Conservation (phyloP, 768 basidiomycete species). For the Albatrellus ellisii region DNA sequence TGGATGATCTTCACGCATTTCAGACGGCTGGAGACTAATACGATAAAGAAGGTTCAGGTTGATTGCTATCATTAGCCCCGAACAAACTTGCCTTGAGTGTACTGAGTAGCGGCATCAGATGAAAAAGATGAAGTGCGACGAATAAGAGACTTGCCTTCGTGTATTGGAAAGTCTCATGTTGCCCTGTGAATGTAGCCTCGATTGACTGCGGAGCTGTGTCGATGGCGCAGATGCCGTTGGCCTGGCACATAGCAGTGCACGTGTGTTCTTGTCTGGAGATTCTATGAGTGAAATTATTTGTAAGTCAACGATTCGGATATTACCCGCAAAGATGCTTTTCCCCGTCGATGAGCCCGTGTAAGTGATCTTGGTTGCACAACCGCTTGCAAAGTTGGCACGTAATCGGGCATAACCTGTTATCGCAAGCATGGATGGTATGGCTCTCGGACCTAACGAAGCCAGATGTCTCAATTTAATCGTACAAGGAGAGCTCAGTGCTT, state of each 20-base stretch:
- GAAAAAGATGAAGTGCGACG: not conserved
- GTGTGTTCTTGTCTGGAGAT: constrained; percentile 34
- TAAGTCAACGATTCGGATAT: constrained; percentile 3
- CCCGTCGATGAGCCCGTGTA: constrained; percentile 32
- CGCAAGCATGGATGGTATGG: constrained; percentile 37
- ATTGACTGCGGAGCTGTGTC: constrained; percentile 45
- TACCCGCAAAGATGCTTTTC: constrained; percentile 48
- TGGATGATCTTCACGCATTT: constrained; percentile 37
- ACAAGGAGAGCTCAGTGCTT: not conserved
- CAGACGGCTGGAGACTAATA: constrained; percentile 34
- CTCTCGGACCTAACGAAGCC: constrained; percentile 24
- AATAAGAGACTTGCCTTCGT: constrained; percentile 33
- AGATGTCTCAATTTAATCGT: not conserved
- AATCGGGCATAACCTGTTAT: constrained; percentile 38
- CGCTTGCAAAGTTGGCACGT: constrained; percentile 42
- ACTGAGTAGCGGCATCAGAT: constrained; percentile 22
- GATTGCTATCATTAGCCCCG: no score
- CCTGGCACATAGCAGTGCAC: constrained; percentile 29
- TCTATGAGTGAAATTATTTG: not conserved
- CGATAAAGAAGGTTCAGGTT: not conserved
- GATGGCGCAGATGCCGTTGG: constrained; percentile 42
- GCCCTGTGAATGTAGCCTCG: constrained; percentile 47
- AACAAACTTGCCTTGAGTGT: constrained; percentile 33
- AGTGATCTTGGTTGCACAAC: constrained; percentile 35
- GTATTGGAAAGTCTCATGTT: constrained; percentile 47